phyloP scores from a whole-genome alignment of 345 rosid species.

The Euphorbia lathyris region DNA sequence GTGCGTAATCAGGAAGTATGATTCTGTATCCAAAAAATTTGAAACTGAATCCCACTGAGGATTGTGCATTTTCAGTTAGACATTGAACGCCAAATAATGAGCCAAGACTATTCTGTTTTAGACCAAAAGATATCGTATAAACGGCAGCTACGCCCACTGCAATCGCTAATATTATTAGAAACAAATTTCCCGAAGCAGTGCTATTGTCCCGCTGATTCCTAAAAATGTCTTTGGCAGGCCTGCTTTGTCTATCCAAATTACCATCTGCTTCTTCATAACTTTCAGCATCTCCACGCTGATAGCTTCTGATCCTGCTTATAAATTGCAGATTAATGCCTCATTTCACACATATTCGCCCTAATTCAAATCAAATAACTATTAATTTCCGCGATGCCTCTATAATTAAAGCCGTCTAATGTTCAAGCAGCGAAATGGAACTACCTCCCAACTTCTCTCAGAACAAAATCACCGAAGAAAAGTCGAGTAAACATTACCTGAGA shows the following conservation, averaged over 20 bases:
- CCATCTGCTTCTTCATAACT: slow-evolving; percentile 27
- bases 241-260: slow-evolving; percentile 24
- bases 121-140: slow-evolving; percentile 36
- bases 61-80: slow-evolving; percentile 45
- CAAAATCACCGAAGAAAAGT: neutral
- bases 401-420: neutral
- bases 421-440: neutral
- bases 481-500: slow-evolving; percentile 30
- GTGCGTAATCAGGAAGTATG: slow-evolving; percentile 69
- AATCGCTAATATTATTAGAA: slow-evolving; percentile 50
- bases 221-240: slow-evolving; percentile 24
- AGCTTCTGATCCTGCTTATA: slow-evolving; percentile 42
- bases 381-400: neutral
- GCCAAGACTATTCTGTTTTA: slow-evolving; percentile 39
- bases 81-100: slow-evolving; percentile 51
- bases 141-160: slow-evolving; percentile 55
- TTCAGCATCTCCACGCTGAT: slow-evolving; percentile 30
- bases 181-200: slow-evolving; percentile 34
- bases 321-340: neutral
- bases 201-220: slow-evolving; percentile 15
- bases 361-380: neutral
- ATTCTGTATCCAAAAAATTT: slow-evolving; percentile 70
- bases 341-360: neutral
- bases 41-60: slow-evolving; percentile 60
- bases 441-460: neutral